phyloP scores from a whole-genome alignment of 1,284 basidiomycete genomes.

The Ceratobasidium sp. region DNA sequence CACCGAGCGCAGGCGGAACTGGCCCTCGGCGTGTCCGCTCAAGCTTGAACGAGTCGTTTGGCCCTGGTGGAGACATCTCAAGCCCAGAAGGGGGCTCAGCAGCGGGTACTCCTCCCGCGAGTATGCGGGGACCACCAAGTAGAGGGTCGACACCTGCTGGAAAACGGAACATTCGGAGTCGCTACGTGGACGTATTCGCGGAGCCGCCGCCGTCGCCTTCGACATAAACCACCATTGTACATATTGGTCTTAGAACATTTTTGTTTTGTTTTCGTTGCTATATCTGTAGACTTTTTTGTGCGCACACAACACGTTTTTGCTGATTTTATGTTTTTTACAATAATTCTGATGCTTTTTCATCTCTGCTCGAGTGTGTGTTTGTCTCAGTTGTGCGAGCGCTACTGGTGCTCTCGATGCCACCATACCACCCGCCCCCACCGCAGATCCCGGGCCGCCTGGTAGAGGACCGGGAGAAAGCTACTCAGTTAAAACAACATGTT shows the following conservation, averaged over 20 bases:
- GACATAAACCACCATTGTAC: slow-evolving; percentile 22
- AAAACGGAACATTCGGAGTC: slow-evolving; percentile 81
- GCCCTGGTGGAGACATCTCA: slow-evolving; percentile 49
- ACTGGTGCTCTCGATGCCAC: slow-evolving; percentile 24
- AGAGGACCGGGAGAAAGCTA: slow-evolving; percentile 65
- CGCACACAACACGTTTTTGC: slow-evolving; percentile 49
- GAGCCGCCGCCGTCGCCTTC: slow-evolving; percentile 48
- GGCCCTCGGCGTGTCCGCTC: slow-evolving; percentile 71
- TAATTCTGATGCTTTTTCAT: slow-evolving; percentile 53
- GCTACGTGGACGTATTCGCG: slow-evolving; percentile 88
- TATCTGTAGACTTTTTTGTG: slow-evolving; percentile 43
- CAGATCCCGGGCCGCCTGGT: slow-evolving; percentile 74
- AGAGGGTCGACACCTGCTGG: slow-evolving; percentile 59
- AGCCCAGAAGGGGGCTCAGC: slow-evolving; percentile 62
- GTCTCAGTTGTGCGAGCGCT: background rate
- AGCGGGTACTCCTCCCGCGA: slow-evolving; percentile 54
- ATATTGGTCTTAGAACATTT: slow-evolving; percentile 26
- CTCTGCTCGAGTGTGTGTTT: background rate
- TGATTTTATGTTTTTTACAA: slow-evolving; percentile 58
- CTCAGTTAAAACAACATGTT: slow-evolving; percentile 73
- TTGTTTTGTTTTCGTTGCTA: slow-evolving; percentile 47
- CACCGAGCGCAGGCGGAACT: slow-evolving; percentile 61
- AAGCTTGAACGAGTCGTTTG: slow-evolving; percentile 61
- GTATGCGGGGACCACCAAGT: slow-evolving; percentile 62
- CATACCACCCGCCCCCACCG: slow-evolving; percentile 57